These are phyloP conservation scores for Ganoderma multipileum DNA, from an alignment of 1,284 basidiomycete species.

Conservation along the genomic window DNA sequence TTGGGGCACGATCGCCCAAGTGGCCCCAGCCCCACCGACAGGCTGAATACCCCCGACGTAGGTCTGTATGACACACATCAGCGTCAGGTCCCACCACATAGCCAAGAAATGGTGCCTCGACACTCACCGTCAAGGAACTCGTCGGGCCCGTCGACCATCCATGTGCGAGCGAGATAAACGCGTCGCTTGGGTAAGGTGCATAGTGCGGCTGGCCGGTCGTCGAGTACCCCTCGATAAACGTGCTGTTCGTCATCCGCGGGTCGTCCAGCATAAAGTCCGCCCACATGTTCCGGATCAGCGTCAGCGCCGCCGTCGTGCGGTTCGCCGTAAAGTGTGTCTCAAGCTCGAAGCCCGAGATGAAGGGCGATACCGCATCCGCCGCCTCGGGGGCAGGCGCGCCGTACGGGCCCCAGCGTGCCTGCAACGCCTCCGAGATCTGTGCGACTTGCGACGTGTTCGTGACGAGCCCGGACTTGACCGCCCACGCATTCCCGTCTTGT, in stretches of 20 bases:
- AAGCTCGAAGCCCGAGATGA: slow-evolving; percentile 30
- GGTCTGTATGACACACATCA: slow-evolving; percentile 11
- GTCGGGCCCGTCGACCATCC: slow-evolving; percentile 30
- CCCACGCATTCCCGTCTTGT: slow-evolving; percentile 31
- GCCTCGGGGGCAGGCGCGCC: slow-evolving; percentile 30
- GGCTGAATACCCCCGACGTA: slow-evolving; percentile 26
- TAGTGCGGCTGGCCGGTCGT: slow-evolving; percentile 26
- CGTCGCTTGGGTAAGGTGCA: slow-evolving; percentile 26
- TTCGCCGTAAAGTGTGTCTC: slow-evolving; percentile 29
- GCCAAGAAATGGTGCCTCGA: background rate
- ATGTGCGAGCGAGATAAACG: slow-evolving; percentile 28
- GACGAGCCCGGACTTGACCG: slow-evolving; percentile 28
- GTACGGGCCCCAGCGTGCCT: slow-evolving; percentile 27
- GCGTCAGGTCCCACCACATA: slow-evolving; percentile 4
- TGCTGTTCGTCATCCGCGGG: slow-evolving; percentile 32
- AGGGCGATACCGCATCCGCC: slow-evolving; percentile 27
- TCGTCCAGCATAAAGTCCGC: slow-evolving; percentile 32
- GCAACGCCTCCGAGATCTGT: slow-evolving; percentile 22
- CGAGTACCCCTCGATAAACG: slow-evolving; percentile 31
- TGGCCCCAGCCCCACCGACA: slow-evolving; percentile 24
- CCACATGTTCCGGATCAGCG: slow-evolving; percentile 29
- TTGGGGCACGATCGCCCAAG: slow-evolving; percentile 26
- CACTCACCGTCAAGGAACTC: slow-evolving; percentile 27
- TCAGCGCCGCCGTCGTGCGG: slow-evolving; percentile 24
- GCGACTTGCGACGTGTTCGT: slow-evolving; percentile 15